Evolutionary conservation across 305 asterid species (phyloP), one percentile per base, ranked within the genome.

Genomic region (Coffea humblotiana): DNA sequence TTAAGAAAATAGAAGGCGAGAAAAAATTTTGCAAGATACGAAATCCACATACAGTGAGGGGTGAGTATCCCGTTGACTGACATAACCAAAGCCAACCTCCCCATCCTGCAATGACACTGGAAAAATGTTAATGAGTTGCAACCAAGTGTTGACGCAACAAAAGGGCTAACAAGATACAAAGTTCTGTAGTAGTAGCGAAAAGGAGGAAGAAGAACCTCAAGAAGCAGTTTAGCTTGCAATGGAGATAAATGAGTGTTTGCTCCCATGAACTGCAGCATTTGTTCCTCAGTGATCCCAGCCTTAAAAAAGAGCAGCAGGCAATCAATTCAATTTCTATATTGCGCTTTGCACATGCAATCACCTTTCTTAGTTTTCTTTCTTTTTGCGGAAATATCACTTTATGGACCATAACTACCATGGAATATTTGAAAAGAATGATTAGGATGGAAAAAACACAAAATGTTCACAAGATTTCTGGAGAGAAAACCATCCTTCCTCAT

Each of bases 271-370:
- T 83, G 90, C 87, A 96, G 89, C 99, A 96, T 94, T 91, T 96
- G 99, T 86, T 96, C 99, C 87, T 96, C 99, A 13, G 99, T 96
- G 74, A 96, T 89, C 68, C 99, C 98, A 75, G 97, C 99, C 99
- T 95, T 91, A 79, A 84, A 78, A 72, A 64, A 35, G 35, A 56
- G 64, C 8, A 35, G 2, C 64, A 7, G 64, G 64, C 43, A 65
- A 29, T 12, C 25, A 2, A 75, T 32, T 61, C 19, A 25, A 29
- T 43, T 25, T 63, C 29, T 56, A 61, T 45, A 63, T 25, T 4
- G 32, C 32, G 32, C 32, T 29, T 29, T 29, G 43, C 43, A 25
- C 9, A 40, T 63, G 13, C 23, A 40, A 6, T n/a, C 16, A 45
- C 29, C 32, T 37, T 37, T 49, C 56, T 45, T 6, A n/a, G 14